phyloP scores from a whole-genome alignment of 169 alveolate genomes.

The Amoebophrya sp. region DNA sequence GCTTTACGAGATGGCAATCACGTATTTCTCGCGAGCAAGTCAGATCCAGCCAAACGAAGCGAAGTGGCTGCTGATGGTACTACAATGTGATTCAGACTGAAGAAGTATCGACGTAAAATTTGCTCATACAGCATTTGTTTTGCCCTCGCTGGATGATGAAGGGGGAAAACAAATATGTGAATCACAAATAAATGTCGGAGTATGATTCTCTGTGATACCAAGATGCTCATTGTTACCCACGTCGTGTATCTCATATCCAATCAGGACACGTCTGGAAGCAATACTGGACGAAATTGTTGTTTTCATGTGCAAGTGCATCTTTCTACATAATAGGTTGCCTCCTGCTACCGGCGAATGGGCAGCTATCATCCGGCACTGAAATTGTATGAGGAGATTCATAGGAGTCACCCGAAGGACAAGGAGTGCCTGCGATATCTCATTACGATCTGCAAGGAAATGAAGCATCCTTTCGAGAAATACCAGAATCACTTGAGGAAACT shows the following conservation, averaged over 20 bases:
- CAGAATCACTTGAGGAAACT: neutral
- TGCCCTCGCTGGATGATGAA: too few relatives aligned
- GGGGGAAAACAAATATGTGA: too few relatives aligned
- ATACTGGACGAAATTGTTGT: too few relatives aligned
- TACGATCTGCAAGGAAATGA: conserved; percentile 43
- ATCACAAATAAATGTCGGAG: neutral
- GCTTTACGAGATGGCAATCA: conserved; percentile 71
- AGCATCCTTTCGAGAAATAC: neutral
- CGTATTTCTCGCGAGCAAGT: conserved; percentile 74
- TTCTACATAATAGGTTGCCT: conserved; percentile 75
- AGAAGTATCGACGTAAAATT: too few relatives aligned
- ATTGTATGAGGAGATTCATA: conserved; percentile 70
- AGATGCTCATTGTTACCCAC: too few relatives aligned
- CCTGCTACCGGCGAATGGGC: conserved; percentile 80
- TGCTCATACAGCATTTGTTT: too few relatives aligned
- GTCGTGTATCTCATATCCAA: too few relatives aligned
- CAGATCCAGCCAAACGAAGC: conserved; percentile 74
- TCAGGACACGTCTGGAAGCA: too few relatives aligned
- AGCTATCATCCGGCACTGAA: conserved; percentile 61
- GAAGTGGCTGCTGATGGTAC: conserved; percentile 68
- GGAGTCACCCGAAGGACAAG: conserved; percentile 70
- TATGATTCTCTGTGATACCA: too few relatives aligned
- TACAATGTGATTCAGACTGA: too few relatives aligned
- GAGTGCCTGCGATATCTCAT: conserved; percentile 59
- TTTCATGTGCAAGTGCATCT: too few relatives aligned